phyloP scores from a whole-genome alignment of 1,139 yeast species.

The Sugiyamaella castrensis region DNA sequence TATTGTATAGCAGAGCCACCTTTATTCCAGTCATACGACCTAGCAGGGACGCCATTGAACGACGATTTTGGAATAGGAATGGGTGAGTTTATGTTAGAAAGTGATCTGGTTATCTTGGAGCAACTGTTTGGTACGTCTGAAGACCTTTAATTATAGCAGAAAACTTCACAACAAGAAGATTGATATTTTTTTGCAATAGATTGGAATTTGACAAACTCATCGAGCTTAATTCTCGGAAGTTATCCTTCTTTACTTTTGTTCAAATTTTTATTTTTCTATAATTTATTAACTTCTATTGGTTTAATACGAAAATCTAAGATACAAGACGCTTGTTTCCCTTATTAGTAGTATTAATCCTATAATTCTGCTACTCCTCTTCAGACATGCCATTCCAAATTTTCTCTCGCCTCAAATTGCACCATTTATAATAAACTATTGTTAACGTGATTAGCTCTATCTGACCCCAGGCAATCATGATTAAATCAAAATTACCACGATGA shows the following conservation, averaged over 20 bases:
- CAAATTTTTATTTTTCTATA: too few species aligned
- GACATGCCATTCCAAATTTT: constrained; percentile 48
- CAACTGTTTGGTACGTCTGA: constrained; percentile 25
- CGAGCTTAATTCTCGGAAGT: too few species aligned
- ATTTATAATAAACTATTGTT: constrained; percentile 42
- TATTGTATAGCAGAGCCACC: too few species aligned
- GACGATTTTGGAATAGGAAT: constrained; percentile 1
- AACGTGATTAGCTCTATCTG: constrained; percentile 25
- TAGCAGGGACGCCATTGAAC: neutral
- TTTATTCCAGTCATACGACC: neutral
- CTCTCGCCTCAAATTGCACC: constrained; percentile 47
- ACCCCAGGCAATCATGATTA: constrained; percentile 41
- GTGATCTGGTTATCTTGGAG: constrained; percentile 22
- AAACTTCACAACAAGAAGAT: too few species aligned
- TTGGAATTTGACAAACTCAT: too few species aligned
- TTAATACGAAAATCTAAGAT: constrained; percentile 43
- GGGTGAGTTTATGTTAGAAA: constrained; percentile 8
- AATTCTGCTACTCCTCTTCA: constrained; percentile 46
- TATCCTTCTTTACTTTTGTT: too few species aligned
- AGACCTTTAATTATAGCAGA: too few species aligned
- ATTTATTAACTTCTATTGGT: too few species aligned
- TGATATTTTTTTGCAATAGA: too few species aligned
- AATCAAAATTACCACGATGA: constrained; percentile 50
- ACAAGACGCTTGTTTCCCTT: constrained; percentile 55
- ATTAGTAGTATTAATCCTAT: constrained; percentile 45